These are phyloP conservation scores for Sclerotinia borealis DNA, from an alignment of 2,329 filamentous ascomycete genomes.

Conservation along the genomic window DNA sequence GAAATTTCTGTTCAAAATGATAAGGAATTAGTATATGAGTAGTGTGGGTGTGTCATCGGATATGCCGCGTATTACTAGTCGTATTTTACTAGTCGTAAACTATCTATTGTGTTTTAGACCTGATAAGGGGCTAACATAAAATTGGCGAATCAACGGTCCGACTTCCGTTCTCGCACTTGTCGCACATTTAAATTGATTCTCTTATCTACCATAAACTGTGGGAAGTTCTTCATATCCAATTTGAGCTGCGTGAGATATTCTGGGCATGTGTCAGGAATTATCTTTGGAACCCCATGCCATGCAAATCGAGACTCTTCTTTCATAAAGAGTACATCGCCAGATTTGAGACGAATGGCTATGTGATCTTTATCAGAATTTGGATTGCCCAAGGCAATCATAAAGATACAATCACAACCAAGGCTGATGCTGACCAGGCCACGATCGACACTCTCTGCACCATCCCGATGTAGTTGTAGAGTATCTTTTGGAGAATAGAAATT, in stretches of 20 bases:
- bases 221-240: constrained; percentile 50
- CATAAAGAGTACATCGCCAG: constrained; percentile 91
- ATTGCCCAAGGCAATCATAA: constrained; percentile 64
- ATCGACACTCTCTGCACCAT: constrained; percentile 81
- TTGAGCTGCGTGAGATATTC: constrained; percentile 72
- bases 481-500: constrained; percentile 91
- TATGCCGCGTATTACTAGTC: neutral
- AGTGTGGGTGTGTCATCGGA: neutral
- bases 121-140: neutral
- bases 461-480: constrained; percentile 85
- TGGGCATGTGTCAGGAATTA: constrained; percentile 74
- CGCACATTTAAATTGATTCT: constrained; percentile 88
- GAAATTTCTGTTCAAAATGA: neutral
- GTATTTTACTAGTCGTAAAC: constrained; percentile 1
- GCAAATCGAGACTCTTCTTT: constrained; percentile 73
- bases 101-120: neutral
- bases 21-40: neutral
- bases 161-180: constrained; percentile 59
- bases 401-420: constrained; percentile 83
- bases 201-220: constrained; percentile 82
- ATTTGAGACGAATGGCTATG: constrained; percentile 62
- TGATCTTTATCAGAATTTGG: constrained; percentile 35
- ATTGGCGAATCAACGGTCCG: neutral
- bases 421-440: constrained; percentile 78
- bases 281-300: constrained; percentile 92